These are phyloP conservation scores for Puccinia polysora DNA, from an alignment of 1,284 basidiomycete species.

Conservation along the genomic window DNA sequence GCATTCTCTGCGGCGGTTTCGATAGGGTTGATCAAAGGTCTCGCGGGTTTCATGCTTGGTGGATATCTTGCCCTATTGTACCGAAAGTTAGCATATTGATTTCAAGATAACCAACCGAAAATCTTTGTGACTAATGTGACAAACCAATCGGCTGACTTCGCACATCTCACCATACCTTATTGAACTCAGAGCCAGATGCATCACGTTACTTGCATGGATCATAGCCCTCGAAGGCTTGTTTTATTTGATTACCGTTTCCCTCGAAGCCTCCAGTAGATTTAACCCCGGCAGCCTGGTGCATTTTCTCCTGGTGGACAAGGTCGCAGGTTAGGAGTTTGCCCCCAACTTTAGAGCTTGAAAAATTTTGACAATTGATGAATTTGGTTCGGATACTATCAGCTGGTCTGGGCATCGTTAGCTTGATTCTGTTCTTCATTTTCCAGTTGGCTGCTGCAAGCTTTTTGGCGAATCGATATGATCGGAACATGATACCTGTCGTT, in stretches of 20 bases:
- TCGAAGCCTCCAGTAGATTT: constrained; percentile 33
- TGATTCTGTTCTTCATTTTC: constrained; percentile 31
- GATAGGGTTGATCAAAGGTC: constrained; percentile 12
- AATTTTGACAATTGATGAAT: not conserved
- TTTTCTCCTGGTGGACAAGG: constrained; percentile 28
- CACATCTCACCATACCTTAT: not conserved
- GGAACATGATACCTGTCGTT: not conserved
- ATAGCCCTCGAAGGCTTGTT: constrained; percentile 16
- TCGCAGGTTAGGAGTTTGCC: constrained; percentile 20
- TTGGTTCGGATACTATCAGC: constrained; percentile 1
- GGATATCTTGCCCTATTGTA: constrained; percentile 23
- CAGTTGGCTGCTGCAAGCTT: constrained; percentile 11
- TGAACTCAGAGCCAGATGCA: not conserved
- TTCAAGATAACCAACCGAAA: not conserved
- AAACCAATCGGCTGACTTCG: not conserved
- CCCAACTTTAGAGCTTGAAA: not conserved
- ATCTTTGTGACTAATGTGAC: not conserved
- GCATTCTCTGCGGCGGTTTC: constrained; percentile 11
- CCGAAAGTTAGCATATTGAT: constrained; percentile 9
- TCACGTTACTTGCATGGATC: not conserved
- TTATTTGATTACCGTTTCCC: constrained; percentile 16
- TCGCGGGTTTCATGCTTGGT: constrained; percentile 14
- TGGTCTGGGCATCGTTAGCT: constrained; percentile 36
- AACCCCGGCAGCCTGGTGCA: constrained; percentile 6
- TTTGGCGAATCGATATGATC: constrained; percentile 9